These are phyloP conservation scores for Rhodomyrtus tomentosa DNA, from an alignment of 345 rosid species.

Conservation along the genomic window DNA sequence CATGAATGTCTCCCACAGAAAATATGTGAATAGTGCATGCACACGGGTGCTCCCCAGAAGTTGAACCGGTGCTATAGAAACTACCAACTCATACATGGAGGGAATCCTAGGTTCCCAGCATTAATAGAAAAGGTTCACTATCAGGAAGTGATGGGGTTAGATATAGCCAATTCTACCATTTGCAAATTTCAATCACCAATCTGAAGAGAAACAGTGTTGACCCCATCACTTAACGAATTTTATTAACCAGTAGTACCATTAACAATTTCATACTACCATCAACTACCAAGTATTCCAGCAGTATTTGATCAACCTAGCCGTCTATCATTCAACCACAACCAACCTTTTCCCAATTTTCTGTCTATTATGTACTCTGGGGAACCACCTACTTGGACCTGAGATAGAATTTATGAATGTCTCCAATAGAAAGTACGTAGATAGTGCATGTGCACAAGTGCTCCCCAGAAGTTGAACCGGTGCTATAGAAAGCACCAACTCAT, in stretches of 20 bases:
- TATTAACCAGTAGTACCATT: neutral
- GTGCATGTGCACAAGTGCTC: neutral
- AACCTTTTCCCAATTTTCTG: slow-evolving; percentile 60
- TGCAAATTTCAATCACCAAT: neutral
- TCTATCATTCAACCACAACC: slow-evolving; percentile 11
- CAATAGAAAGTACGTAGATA: neutral
- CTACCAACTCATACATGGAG: neutral
- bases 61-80: neutral
- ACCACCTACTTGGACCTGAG: slow-evolving; percentile 46
- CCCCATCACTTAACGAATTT: neutral
- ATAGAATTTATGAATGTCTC: neutral
- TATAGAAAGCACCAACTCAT: neutral
- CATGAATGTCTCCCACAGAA: neutral
- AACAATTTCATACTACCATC: neutral
- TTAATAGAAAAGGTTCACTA: neutral
- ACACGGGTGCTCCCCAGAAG: neutral
- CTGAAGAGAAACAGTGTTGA: neutral
- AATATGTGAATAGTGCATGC: neutral
- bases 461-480: neutral
- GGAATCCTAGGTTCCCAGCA: neutral
- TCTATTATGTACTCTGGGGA: slow-evolving; percentile 45
- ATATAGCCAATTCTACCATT: neutral
- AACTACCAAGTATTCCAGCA: neutral
- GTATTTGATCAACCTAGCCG: neutral
- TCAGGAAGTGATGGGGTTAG: neutral